Percentiles rank a stretch among this genome's conserved stretches.
Evolutionary conservation across 1,284 basidiomycete genomes (phyloP).

Genomic region (Stygiomarasmius scandens): DNA sequence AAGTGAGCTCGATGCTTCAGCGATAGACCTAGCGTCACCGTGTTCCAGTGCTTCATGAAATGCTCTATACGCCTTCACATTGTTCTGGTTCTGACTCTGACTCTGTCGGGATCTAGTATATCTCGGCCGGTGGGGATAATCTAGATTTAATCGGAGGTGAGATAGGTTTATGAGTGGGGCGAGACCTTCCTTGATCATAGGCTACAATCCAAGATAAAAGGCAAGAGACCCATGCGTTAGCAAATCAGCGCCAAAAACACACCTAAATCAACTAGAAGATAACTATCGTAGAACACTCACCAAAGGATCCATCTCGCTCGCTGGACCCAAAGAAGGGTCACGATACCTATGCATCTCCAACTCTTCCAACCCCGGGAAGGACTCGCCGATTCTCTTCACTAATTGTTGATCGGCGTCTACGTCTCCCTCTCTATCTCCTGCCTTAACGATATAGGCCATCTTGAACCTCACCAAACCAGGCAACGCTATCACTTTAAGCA

Average conservation of each 20-base stretch:
- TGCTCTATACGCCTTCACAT: neutral
- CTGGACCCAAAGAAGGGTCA: neutral
- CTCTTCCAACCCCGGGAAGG: neutral
- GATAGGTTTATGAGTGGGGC: neutral
- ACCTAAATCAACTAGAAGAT: neutral
- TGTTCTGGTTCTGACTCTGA: no score
- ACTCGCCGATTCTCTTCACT: slow-evolving; percentile 1
- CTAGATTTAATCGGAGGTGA: slow-evolving; percentile 12
- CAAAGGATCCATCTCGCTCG: slow-evolving; percentile 10
- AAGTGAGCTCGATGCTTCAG: slow-evolving; percentile 1
- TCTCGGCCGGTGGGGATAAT: slow-evolving; percentile 11
- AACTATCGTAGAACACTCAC: neutral
- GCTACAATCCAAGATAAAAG: neutral
- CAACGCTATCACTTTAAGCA: slow-evolving; percentile 6
- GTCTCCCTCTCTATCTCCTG: neutral
- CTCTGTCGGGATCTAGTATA: slow-evolving; percentile 2
- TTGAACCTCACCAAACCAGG: slow-evolving; percentile 5
- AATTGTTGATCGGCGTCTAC: neutral
- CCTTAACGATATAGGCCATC: slow-evolving; percentile 8
- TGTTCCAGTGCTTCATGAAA: slow-evolving; percentile 6
- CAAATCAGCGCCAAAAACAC: neutral
- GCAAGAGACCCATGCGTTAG: neutral
- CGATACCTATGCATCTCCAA: slow-evolving; percentile 15
- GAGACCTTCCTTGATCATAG: slow-evolving; percentile 6
- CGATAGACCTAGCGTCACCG: slow-evolving; percentile 1